Evolutionary conservation across 2,329 filamentous ascomycete genomes (phyloP).

Genomic region (Verticillium tricorpus): DNA sequence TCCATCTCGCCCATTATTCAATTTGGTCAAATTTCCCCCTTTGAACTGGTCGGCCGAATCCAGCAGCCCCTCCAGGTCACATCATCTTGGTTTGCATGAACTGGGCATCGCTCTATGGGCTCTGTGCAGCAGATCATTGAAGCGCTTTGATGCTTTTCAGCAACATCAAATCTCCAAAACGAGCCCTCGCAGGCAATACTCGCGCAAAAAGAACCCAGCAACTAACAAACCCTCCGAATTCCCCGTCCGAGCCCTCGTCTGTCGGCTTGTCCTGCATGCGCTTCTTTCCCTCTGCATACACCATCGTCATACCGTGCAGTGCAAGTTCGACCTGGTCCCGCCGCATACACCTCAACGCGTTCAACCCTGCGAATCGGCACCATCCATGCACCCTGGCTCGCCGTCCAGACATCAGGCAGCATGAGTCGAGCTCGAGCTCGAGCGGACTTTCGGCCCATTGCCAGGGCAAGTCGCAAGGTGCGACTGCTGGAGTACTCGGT

Average conservation of each 20-base stretch:
- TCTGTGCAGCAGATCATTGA: slow-evolving; percentile 5
- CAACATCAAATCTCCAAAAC: not conserved
- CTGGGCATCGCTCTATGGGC: not conserved
- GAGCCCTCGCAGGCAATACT: not conserved
- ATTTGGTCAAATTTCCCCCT: not conserved
- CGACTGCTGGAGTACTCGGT: not conserved
- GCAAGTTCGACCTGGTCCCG: not conserved
- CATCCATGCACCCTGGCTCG: not conserved
- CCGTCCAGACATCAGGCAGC: not conserved
- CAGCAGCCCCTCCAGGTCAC: not conserved
- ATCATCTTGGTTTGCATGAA: not conserved
- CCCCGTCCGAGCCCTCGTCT: not conserved
- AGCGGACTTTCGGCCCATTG: not conserved
- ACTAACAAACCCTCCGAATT: not conserved
- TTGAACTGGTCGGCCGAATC: not conserved
- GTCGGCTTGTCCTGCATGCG: not conserved
- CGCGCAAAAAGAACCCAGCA: not conserved
- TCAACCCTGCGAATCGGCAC: not conserved
- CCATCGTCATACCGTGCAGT: not conserved
- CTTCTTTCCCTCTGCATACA: not conserved
- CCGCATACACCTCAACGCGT: not conserved
- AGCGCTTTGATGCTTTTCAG: slow-evolving; percentile 2
- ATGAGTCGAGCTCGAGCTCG: not conserved
- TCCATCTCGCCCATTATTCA: not conserved
- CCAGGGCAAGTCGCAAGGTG: not conserved